Evolutionary conservation across 345 rosid species (phyloP).

Genomic region (Populus ilicifolia): DNA sequence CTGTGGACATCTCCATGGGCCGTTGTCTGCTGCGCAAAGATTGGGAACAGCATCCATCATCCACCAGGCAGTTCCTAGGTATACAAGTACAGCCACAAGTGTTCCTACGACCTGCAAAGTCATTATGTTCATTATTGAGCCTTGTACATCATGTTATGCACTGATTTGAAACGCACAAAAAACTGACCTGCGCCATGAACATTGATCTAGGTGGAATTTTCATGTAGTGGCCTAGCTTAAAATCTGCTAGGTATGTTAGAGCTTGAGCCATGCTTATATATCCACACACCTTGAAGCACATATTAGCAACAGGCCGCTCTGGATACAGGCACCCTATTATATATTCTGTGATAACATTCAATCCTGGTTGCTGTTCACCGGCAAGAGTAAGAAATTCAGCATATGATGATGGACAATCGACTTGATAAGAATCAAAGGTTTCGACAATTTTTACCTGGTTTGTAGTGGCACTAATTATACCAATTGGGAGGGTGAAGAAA

Average conservation of each 20-base stretch:
- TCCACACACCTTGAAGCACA: slow-evolving; percentile 92
- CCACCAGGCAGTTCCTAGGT: slow-evolving; percentile 76
- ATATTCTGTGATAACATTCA: slow-evolving; percentile 77
- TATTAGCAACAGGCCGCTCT: slow-evolving; percentile 83
- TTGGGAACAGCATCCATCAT: slow-evolving; percentile 64
- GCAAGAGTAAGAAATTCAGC: background rate
- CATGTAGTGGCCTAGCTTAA: slow-evolving; percentile 91
- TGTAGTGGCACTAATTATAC: slow-evolving; percentile 71
- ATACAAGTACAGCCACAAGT: slow-evolving; percentile 44
- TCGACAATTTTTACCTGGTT: slow-evolving; percentile 43
- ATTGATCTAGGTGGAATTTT: slow-evolving; percentile 83
- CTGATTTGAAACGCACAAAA: too few species aligned
- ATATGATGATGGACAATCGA: too few species aligned
- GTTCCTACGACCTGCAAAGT: slow-evolving; percentile 60
- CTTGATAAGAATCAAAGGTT: background rate
- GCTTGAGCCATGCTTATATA: slow-evolving; percentile 85
- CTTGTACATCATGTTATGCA: background rate
- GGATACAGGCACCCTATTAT: slow-evolving; percentile 75
- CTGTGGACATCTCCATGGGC: slow-evolving; percentile 75
- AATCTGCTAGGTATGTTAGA: slow-evolving; percentile 60
- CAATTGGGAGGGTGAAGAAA: slow-evolving; percentile 71
- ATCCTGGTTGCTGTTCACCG: slow-evolving; percentile 49
- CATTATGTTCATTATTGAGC: slow-evolving; percentile 1
- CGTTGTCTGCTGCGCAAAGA: slow-evolving; percentile 52
- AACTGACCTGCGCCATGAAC: slow-evolving; percentile 74